Base-by-base conservation (phyloP, 2,329 filamentous ascomycete species). In the Neospermospora avenae region DNA sequence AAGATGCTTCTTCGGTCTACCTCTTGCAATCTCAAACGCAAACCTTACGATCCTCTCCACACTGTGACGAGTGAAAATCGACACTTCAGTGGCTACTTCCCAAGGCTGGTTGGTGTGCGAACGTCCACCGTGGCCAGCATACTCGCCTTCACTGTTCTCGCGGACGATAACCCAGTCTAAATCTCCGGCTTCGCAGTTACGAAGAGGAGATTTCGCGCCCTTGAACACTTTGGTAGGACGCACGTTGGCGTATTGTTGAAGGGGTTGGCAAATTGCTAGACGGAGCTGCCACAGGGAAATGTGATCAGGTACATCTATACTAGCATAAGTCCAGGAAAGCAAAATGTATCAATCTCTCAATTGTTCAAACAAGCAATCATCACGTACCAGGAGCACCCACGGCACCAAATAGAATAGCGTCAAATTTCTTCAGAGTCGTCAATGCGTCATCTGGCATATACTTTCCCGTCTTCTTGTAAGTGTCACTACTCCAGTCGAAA, bases 231-330 rank as follows among this genome's bases (percentile, higher is more conserved):
- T 78, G 0, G 82, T 86, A 0, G 85, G 85, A 4, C 85, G 80
- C 1, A 88, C 81, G 67, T 88, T 88, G 61, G 84, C 84, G 66
- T 86, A 88, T 68, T 87, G 84, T 65, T 87, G 84, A 52, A 88
- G 75, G 13, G 81, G 77, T 65, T 87, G 84, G 66, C 85, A 82
- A 64, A 88, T 85, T 1, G 84, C 83, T 1, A 88, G 77, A 35
- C 85, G 82, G 14, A 88, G 77, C 28, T 78, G 77, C 85, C 85
- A 88, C 20, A 89, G 81, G 0, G 83, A 86, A 65, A 88, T 84
- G 65, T 87, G 84, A 65, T 88, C 85, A 0, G 85, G 84, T 0
- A 88, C 83, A 55, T 85, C 80, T 57, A 37, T 37, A n/a, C 5
- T 1, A 13, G 4, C 4, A 10, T 39, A 13, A 51, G 35, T 37